Evolutionary conservation across 805 yeast species (phyloP), one percentile per base, ranked within the genome.

Genomic region (Starmera caribaea): DNA sequence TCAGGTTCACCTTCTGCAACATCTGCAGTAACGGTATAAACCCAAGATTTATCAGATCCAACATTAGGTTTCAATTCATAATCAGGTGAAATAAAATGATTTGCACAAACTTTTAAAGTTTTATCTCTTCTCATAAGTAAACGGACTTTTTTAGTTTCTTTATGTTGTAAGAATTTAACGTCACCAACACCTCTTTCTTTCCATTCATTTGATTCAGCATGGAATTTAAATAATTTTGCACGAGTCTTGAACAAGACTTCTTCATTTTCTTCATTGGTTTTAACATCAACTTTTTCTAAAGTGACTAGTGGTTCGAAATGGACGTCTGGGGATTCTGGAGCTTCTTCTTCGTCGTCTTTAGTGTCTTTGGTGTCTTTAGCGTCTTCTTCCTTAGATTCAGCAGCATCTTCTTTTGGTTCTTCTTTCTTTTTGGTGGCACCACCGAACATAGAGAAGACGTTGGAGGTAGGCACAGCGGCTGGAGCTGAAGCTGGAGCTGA

Each of bases 101-200:
- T 92, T 54, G 98, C 98, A 66, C 98, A 92, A 58, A 92, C 82
- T 74, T 92, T 92, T 61, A 92, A 76, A 41, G 97, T 92, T 74
- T 90, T 90, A 71, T 92, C 98, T 72, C 98, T 87, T 78, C 98
- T 87, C 98, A 92, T 92, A 59, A 92, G 72, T 50, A 92, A 66
- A 71, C 98, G 82, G 48, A 85, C 86, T 69, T 87, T 89, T 43
- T 76, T 74, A 43, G 86, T 69, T 45, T 68, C 67, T 65, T 87
- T 88, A 71, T 90, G 96, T 70, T 90, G 73, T 61, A 92, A 77
- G 66, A 92, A 86, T 68, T 92, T 87, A 54, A 88, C 96, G 59
- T 92, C 98, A 58, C 98, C 98, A 30, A 96, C 87, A 55, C 98
- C 98, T 72, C 98, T 85, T 74, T 92, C 98, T 66, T 92, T 92